Base-by-base conservation (phyloP, 345 rosid species). In the Odontarrhena argentea region DNA sequence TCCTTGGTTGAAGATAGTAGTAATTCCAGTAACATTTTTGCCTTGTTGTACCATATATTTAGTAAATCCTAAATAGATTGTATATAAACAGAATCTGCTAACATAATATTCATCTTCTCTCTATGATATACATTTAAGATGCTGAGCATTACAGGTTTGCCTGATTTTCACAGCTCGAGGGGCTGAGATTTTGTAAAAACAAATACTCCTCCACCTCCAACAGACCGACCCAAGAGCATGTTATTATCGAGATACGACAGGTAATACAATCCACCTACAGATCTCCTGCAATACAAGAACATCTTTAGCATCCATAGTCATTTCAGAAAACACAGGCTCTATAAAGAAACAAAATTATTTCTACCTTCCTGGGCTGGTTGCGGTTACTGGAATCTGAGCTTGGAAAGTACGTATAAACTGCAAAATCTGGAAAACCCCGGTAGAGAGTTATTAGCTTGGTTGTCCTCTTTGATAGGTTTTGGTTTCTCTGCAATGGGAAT, bases 181-280 rank as follows among this genome's bases (percentile, higher is more conserved):
- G 96, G 84, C 76, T 89, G 96, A 74, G 93, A 82, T 71, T 72
- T 84, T 32, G 93, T 87, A 73, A 92, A 92, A 52, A 92, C 81
- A 74, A 92, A 89, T 18, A 87, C 85, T 57, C 98, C 96, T n/a
- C 96, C 98, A 44, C 98, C 90, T 48, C 98, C 98, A 54, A 89
- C 88, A 7, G 97, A 79, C 9, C 97, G 88, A 24, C 97, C 97
- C 79, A 93, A 66, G 64, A 86, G 94, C 97, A 93, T 84, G 55
- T 89, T 78, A 18, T 60, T 55, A 64, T 89, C 97, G 66, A 89
- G 84, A 71, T 85, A 93, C 3, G 96, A 89, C 46, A 89, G 88
- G 80, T 89, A 93, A 81, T 89, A 93, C 14, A 93, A 73, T 67
- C 98, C 96, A 60, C 91, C 98, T 7, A 86, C 88, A 7, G 83